Conservation (phyloP, 345 rosid genomes). For the Gossypium ekmanianum region DNA sequence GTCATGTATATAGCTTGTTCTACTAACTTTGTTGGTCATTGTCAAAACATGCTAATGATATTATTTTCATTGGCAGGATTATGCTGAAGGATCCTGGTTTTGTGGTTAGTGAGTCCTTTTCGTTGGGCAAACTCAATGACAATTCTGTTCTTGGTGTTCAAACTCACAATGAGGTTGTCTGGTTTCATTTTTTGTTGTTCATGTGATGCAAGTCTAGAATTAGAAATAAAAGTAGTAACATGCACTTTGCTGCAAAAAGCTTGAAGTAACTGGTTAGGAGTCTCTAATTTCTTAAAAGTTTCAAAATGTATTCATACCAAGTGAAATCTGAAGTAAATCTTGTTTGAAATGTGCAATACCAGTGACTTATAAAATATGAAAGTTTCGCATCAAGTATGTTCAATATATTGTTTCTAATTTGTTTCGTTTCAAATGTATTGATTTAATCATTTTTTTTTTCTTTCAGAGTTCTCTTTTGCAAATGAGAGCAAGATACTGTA, state of each 20-base stretch:
- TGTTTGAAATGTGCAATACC: background rate
- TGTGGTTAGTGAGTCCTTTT: constrained; percentile 24
- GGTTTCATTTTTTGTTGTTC: background rate
- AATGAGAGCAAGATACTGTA: constrained; percentile 51
- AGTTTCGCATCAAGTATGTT: background rate
- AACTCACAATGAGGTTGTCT: constrained; percentile 33
- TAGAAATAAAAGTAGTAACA: background rate
- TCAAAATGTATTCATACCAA: background rate
- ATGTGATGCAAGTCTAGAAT: background rate
- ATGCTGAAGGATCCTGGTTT: constrained; percentile 52
- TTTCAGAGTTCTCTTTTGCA: constrained; percentile 27
- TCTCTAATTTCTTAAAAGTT: background rate
- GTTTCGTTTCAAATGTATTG: background rate
- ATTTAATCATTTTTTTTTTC: background rate
- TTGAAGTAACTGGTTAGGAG: background rate
- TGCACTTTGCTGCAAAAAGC: background rate
- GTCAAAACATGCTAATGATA: constrained; percentile 4
- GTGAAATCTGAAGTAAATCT: background rate
- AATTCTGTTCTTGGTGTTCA: constrained; percentile 24
- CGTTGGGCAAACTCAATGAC: constrained; percentile 21
- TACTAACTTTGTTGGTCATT: background rate
- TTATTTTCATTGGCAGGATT: constrained; percentile 34
- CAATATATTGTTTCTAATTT: background rate
- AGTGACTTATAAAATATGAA: background rate
- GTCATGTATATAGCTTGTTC: background rate